These are phyloP conservation scores for Tilletiopsis washingtonensis DNA, from an alignment of 1,284 basidiomycete genomes.

Conservation along the genomic window DNA sequence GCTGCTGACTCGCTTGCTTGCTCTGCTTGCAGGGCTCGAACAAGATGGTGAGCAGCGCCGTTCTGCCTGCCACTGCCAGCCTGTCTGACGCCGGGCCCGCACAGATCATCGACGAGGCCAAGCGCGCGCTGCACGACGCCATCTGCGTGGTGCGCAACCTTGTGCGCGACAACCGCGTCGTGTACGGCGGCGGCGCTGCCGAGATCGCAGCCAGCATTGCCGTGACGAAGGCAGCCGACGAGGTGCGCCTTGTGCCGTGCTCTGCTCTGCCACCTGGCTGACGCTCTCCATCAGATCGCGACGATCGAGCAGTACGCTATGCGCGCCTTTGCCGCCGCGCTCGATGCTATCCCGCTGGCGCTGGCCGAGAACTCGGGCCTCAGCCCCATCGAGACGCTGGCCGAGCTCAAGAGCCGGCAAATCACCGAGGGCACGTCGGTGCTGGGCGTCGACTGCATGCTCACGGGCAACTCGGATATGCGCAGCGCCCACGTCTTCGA, in stretches of 20 bases:
- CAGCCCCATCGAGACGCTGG: slow-evolving; percentile 89
- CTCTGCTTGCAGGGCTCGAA: slow-evolving; percentile 65
- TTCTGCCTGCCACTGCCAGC: neutral
- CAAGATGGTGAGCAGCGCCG: slow-evolving; percentile 72
- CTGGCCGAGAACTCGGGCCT: slow-evolving; percentile 95
- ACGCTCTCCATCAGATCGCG: slow-evolving; percentile 61
- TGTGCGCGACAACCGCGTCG: slow-evolving; percentile 88
- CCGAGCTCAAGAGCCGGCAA: slow-evolving; percentile 88
- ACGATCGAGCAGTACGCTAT: slow-evolving; percentile 99
- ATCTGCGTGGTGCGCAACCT: slow-evolving; percentile 95
- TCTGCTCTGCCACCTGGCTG: neutral
- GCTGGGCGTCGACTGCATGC: slow-evolving; percentile 88
- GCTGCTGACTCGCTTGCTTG: neutral
- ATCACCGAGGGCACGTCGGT: slow-evolving; percentile 76
- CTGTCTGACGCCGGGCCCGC: neutral
- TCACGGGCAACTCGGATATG: slow-evolving; percentile 72
- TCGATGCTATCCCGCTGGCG: slow-evolving; percentile 87
- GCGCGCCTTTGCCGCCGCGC: slow-evolving; percentile 89
- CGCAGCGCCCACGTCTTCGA: slow-evolving; percentile 95
- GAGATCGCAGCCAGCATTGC: slow-evolving; percentile 93
- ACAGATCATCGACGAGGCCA: slow-evolving; percentile 78
- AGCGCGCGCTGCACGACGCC: slow-evolving; percentile 92
- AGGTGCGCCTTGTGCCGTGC: slow-evolving; percentile 49
- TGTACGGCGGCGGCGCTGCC: slow-evolving; percentile 94
- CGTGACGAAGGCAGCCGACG: slow-evolving; percentile 86